phyloP scores from a whole-genome alignment of 305 asterid genomes.

The Plantago coronopus region DNA sequence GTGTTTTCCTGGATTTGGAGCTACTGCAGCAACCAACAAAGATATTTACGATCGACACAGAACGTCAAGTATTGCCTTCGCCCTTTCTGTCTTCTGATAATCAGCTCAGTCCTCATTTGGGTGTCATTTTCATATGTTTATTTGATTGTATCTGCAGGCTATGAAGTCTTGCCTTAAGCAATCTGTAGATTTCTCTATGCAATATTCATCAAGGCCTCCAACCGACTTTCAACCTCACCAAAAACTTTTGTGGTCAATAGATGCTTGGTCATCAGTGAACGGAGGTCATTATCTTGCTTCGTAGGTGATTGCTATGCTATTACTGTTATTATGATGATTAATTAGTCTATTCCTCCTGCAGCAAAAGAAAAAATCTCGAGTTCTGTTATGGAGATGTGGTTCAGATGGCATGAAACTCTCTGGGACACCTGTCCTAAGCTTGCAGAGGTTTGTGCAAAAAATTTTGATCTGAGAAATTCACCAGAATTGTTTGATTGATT shows the following conservation, averaged over 20 bases:
- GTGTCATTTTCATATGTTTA: slow-evolving; percentile 13
- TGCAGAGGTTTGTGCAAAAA: slow-evolving; percentile 38
- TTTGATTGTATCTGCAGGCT: slow-evolving; percentile 38
- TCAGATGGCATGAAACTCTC: slow-evolving; percentile 74
- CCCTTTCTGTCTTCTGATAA: slow-evolving; percentile 13
- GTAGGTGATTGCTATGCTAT: slow-evolving; percentile 15
- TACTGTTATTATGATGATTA: slow-evolving; percentile 18
- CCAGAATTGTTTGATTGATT: slow-evolving; percentile 9
- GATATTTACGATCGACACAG: slow-evolving; percentile 38
- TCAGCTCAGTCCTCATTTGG: neutral
- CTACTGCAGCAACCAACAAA: slow-evolving; percentile 55
- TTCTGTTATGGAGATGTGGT: slow-evolving; percentile 80
- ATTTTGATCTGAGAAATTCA: slow-evolving; percentile 6
- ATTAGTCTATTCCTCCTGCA: slow-evolving; percentile 29
- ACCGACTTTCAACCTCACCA: slow-evolving; percentile 75
- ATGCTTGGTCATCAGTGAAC: slow-evolving; percentile 54
- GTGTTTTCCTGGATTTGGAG: slow-evolving; percentile 66
- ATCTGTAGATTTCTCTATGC: slow-evolving; percentile 52
- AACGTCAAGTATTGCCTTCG: slow-evolving; percentile 36
- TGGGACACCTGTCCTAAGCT: slow-evolving; percentile 59
- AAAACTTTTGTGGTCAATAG: slow-evolving; percentile 71
- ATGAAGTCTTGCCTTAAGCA: slow-evolving; percentile 43
- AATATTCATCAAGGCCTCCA: slow-evolving; percentile 71
- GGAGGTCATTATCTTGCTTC: slow-evolving; percentile 40
- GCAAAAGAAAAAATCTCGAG: slow-evolving; percentile 52